phyloP scores from a whole-genome alignment of 805 yeast genomes.

The Maudiozyma bulderi region DNA sequence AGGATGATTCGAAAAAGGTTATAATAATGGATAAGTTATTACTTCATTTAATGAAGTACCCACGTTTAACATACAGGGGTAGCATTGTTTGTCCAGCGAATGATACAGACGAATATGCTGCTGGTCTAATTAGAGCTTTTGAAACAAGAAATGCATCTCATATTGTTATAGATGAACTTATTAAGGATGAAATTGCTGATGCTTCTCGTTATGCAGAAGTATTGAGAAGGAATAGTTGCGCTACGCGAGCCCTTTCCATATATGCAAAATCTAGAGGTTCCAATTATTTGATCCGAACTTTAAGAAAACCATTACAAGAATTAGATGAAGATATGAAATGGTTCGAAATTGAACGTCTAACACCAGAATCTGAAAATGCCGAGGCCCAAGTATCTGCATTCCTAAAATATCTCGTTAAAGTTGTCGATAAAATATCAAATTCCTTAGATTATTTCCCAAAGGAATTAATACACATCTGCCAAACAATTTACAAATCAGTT shows the following conservation, averaged over 20 bases:
- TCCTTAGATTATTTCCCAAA: constrained; percentile 53
- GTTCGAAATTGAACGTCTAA: constrained; percentile 53
- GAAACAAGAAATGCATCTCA: constrained; percentile 32
- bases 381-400: constrained; percentile 36
- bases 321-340: constrained; percentile 39
- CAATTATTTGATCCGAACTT: constrained; percentile 41
- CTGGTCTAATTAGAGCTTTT: constrained; percentile 47
- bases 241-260: constrained; percentile 61
- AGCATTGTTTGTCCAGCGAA: constrained; percentile 53
- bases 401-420: constrained; percentile 41
- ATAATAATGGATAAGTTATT: constrained; percentile 20
- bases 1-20: constrained; percentile 19
- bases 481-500: constrained; percentile 48
- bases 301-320: constrained; percentile 48
- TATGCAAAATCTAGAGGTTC: constrained; percentile 56
- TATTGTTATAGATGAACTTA: constrained; percentile 40
- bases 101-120: constrained; percentile 61
- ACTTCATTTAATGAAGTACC: constrained; percentile 26
- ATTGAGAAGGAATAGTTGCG: constrained; percentile 67
- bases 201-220: constrained; percentile 58
- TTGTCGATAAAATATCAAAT: constrained; percentile 47
- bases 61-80: constrained; percentile 39
- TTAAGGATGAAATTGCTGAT: constrained; percentile 48
- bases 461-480: constrained; percentile 60
- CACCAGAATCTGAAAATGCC: constrained; percentile 30